Base-by-base conservation (phyloP, 2,329 filamentous ascomycete genomes). In the Monosporascus cannonballus region DNA sequence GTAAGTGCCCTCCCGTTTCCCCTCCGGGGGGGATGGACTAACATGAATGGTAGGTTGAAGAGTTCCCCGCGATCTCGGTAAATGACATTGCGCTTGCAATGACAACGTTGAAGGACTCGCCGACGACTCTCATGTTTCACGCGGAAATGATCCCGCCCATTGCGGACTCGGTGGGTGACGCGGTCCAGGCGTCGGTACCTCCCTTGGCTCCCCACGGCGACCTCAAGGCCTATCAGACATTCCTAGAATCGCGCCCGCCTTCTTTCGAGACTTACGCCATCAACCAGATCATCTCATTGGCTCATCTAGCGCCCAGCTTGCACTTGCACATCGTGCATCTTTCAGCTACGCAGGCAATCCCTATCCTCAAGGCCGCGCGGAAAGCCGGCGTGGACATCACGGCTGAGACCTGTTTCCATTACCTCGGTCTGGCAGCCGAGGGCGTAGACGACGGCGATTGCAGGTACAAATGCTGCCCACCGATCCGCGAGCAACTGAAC, bases 91-190 rank as follows among this genome's bases (percentile, higher is more conserved):
- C 81, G 1, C 80, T 88, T 39, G 92, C 89, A 44, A 92, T 99
- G 81, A 76, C 77, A 30, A 89, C 87, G 47, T 81, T 99, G 56
- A 88, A 89, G 55, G 84, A 90, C 61, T 81, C 86, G 51, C 81
- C 90, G 18, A 97, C 94, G 2, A 96, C 91, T 0, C 84, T 97
- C 63, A 97, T 99, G 93, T 99, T 99, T 75, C 94, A 99, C 67
- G 94, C 94, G 52, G 94, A 99, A 71, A 97, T 96, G 91, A 86
- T 95, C 14, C 91, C 93, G n/a, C 89, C 90, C 18, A 88, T 92
- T 59, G 74, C 88, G 48, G 83, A 84, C 59, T 91, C 89, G 0
- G 87, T 92, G 2, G 87, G 89, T 50, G 90, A 94, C 67, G 83
- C 84, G 25, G 84, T 90, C 4, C 86, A 89, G 63, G 71, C 73